A percentile compares a stretch with the other conserved stretches of the same genome.
Evolutionary conservation across 768 basidiomycete genomes (phyloP).

Genomic region (Fistulinella prunicolor): DNA sequence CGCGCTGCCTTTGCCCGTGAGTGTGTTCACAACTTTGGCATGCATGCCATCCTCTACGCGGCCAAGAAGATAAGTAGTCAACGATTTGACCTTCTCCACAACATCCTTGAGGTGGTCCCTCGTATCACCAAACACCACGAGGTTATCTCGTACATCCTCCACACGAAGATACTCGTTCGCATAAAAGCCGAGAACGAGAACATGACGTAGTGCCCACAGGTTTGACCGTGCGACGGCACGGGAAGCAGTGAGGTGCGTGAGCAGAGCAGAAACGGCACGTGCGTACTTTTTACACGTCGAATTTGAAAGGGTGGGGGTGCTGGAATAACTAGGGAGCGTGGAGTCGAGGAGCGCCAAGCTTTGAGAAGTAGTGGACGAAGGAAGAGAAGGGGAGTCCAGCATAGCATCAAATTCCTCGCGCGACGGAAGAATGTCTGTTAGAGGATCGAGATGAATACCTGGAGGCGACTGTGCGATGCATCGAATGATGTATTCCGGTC

Average conservation of each 20-base stretch:
- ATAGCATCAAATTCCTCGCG: constrained; percentile 43
- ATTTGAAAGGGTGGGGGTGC: constrained; percentile 13
- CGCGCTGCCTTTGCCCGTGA: constrained; percentile 28
- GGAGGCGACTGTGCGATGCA: constrained; percentile 35
- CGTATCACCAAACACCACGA: constrained; percentile 36
- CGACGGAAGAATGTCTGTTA: constrained; percentile 54
- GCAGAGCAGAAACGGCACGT: constrained; percentile 54
- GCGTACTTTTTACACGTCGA: constrained; percentile 45
- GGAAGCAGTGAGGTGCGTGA: constrained; percentile 54
- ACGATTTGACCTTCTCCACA: constrained; percentile 44
- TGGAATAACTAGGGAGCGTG: constrained; percentile 47
- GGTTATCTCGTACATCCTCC: constrained; percentile 44
- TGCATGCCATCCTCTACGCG: constrained; percentile 53
- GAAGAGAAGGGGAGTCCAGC: constrained; percentile 39
- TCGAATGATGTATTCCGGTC: constrained; percentile 47
- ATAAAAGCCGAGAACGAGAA: constrained; percentile 60
- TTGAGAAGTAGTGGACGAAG: constrained; percentile 45
- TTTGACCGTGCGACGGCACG: constrained; percentile 58
- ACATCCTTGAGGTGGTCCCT: constrained; percentile 36
- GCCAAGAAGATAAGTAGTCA: constrained; percentile 61
- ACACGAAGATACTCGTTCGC: constrained; percentile 60
- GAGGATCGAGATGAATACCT: constrained; percentile 38
- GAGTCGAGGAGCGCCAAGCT: constrained; percentile 61
- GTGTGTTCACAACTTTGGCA: constrained; percentile 35
- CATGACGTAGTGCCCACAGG: constrained; percentile 66